Base-by-base conservation (phyloP, 1,284 basidiomycete genomes). In the Cystobasidium sp. region DNA sequence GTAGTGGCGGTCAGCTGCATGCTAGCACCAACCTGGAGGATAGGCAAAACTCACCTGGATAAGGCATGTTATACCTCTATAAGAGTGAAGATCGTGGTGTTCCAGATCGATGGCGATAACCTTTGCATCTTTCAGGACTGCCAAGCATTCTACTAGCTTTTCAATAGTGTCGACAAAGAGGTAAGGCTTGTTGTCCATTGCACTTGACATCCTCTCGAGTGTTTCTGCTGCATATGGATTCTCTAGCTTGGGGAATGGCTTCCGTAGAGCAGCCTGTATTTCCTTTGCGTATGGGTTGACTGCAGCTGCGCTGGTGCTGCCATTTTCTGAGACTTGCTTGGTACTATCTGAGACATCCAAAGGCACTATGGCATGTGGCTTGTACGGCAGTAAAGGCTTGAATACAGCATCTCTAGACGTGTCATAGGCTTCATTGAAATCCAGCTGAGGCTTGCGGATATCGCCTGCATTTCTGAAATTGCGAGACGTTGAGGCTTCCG, bases 71-170 rank as follows among this genome's bases (percentile, higher is more conserved):
- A 98, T 92, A 0, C 97, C 96, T 22, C 84, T 84, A 82, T 91
- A 98, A 4, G 90, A 89, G 61, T 94, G 87, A 79, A 90, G 91
- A 77, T 88, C 90, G 84, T 98, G 94, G 81, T 97, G 91, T 82
- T 99, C 96, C 58, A 99, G 85, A 82, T 99, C 96, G 49, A 99
- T 86, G 0, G 96, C 96, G 67, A 99, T 89, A 82, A 97, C 94
- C 83, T 84, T n/a, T 86, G 87, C 12, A 78, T 78, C 6, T 75
- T 76, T 86, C 18, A 95, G 85, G 69, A 86, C 85, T n/a, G 86
- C 86, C 4, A 93, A 84, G 87, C 97, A 89, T 22, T 79, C 80
- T 3, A 86, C 82, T 51, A 97, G 85, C 14, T 84, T 84, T 12
- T 84, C 83, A 0, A 84, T 80, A 3, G 88, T 90, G 9, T 88